Evolutionary conservation across 1,284 basidiomycete species (phyloP).

Genomic region (Peniophora sp.): DNA sequence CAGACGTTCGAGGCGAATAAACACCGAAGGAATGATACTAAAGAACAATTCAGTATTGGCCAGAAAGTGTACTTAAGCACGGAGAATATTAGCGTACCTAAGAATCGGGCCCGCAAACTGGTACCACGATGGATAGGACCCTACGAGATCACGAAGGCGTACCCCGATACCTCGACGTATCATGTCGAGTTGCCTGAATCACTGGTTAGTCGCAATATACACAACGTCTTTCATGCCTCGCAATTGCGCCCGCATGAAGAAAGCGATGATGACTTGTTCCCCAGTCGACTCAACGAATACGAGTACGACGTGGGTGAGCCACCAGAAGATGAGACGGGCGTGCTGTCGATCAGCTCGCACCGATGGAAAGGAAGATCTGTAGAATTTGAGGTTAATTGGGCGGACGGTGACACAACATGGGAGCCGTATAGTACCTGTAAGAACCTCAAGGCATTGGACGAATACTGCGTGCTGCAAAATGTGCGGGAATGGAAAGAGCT

Average conservation of each 20-base stretch:
- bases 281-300: constrained; percentile 10
- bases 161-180: constrained; percentile 12
- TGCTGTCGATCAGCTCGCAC: neutral
- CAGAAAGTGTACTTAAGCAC: constrained; percentile 26
- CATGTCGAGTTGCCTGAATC: constrained; percentile 18
- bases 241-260: constrained; percentile 19
- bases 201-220: constrained; percentile 17
- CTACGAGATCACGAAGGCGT: constrained; percentile 15
- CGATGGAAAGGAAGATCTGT: constrained; percentile 9
- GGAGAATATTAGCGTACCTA: constrained; percentile 24
- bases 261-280: constrained; percentile 22
- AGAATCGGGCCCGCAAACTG: constrained; percentile 22
- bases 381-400: constrained; percentile 25
- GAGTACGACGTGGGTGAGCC: neutral
- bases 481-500: too few species aligned
- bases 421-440: constrained; percentile 11
- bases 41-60: constrained; percentile 10
- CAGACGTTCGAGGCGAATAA: constrained; percentile 20
- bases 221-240: constrained; percentile 22
- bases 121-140: constrained; percentile 25
- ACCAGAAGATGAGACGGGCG: neutral
- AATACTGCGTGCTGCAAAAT: too few species aligned
- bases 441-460: too few species aligned
- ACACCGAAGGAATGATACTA: constrained; percentile 9
- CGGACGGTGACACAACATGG: constrained; percentile 26